Base-by-base conservation (phyloP, 768 basidiomycete species). In the Termitomyces sp. region DNA sequence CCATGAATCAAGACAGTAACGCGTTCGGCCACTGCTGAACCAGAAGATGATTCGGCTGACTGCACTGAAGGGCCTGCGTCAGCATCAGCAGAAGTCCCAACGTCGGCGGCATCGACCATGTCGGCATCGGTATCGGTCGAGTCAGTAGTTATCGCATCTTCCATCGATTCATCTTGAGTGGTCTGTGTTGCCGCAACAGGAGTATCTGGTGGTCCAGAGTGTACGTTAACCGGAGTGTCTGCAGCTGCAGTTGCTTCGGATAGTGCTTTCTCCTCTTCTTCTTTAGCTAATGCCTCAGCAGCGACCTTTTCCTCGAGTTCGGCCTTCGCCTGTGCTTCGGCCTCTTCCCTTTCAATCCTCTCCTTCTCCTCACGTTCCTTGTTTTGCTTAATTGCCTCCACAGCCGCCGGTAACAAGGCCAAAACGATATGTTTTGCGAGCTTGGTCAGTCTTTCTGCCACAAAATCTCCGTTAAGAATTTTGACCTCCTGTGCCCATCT, bases 1-100 rank as follows among this genome's bases (percentile, higher is more conserved):
- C 97, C 97, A 73, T 95, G 92, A 57, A 99, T 93, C 76, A 86
- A 83, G 68, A 99, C 90, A 1, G 92, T 94, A 32, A 96, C 81
- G 39, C 97, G 87, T 65, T 87, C 81, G 40, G 78, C 70, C n/a
- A 69, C 67, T 56, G 65, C 72, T 74, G 53, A 60, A 28, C 56
- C 65, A 15, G 68, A 66, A 24, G 74, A 66, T 15, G 70, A 60
- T 61, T 67, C 66, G 4, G 59, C 66, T 33, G 69, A 48, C 35
- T 62, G 65, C 32, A 56, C 65, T 33, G 72, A 63, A 40, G 69
- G 55, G 35, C 65, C 60, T 35, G 65, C 63, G 62, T 62, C 62
- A 3, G 35, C 28, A 45, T 69, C 68, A 24, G 76, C 63, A 7
- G 71, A 76, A 64, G 82, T 73, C 59, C 87, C 86, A 18, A 58